Base-by-base conservation (phyloP, 2,329 filamentous ascomycete species). In the Botryotinia convoluta region DNA sequence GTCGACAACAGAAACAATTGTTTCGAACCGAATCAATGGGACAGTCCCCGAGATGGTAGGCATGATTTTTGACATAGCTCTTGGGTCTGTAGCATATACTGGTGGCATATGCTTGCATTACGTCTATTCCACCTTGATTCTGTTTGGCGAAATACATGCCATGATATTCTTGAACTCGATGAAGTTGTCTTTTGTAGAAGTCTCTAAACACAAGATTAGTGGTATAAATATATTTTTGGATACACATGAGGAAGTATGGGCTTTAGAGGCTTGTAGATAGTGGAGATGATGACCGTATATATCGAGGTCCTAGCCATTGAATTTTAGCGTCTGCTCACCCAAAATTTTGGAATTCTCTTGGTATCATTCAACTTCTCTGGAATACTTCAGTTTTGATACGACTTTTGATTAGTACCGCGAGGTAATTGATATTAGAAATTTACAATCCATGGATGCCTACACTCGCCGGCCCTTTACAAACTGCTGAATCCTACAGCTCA, bases 401-500 rank as follows among this genome's bases (percentile, higher is more conserved):
- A 29, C 0, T 29, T 9, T 29, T 18, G 14, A 29, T 57, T 18
- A 29, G 14, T 57, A 32, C n/a, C n/a, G 51, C 51, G 6, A 57
- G 14, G 51, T 2, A 8, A 57, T 18, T 57, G n/a, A 14, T 57
- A 18, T 57, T n/a, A 9, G 14, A 54, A 8, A 18, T 29, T 8
- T 18, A 29, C 14, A 57, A 18, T 18, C 7, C 3, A 4, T 9
- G 14, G n/a, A 32, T 16, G 5, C 6, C 51, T 1, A 57, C n/a
- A 16, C 14, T 4, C 51, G 1, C n/a, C 3, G 2, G 16, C 51
- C n/a, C 3, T 6, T 32, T 9, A 29, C n/a, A 16, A 29, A 0
- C 14, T 57, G 1, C n/a, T 29, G 3, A n/a, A 9, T 9, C 3
- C n/a, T 9, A 18, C n/a, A 57, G n/a, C 51, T 57, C 14, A 57